Evolutionary conservation across 2,329 filamentous ascomycete species (phyloP).

Genomic region (Sarocladiaceae sp.): DNA sequence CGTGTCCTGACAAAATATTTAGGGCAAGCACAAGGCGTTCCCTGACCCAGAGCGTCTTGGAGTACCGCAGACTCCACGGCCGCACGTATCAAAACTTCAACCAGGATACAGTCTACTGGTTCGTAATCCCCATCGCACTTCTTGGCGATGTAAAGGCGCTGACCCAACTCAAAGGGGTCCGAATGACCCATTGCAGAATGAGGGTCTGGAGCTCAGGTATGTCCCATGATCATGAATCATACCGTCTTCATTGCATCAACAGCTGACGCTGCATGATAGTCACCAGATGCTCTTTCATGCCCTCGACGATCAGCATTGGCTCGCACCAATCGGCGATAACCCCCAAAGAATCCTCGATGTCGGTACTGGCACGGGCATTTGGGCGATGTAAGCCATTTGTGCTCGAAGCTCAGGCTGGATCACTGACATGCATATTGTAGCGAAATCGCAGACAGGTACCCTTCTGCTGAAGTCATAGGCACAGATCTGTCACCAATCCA

Average conservation of each 20-base stretch:
- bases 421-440: constrained; percentile 22
- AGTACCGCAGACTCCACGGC: constrained; percentile 23
- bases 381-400: constrained; percentile 29
- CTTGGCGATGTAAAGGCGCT: not conserved
- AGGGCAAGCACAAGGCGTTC: constrained; percentile 6
- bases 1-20: not conserved
- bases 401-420: not conserved
- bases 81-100: constrained; percentile 22
- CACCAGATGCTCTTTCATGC: constrained; percentile 19
- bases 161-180: constrained; percentile 17
- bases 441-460: constrained; percentile 25
- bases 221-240: not conserved
- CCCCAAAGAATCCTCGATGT: constrained; percentile 35
- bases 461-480: constrained; percentile 25
- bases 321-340: constrained; percentile 17
- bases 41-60: constrained; percentile 17
- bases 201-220: constrained; percentile 19
- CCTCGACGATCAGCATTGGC: constrained; percentile 18
- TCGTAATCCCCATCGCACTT: not conserved
- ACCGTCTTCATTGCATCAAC: not conserved
- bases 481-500: constrained; percentile 31
- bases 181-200: constrained; percentile 20
- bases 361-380: constrained; percentile 51
- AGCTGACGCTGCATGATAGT: constrained; percentile 2
- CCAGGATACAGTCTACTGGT: constrained; percentile 16